phyloP scores from a whole-genome alignment of 2,329 filamentous ascomycete species.

The Penicillium decumbens region DNA sequence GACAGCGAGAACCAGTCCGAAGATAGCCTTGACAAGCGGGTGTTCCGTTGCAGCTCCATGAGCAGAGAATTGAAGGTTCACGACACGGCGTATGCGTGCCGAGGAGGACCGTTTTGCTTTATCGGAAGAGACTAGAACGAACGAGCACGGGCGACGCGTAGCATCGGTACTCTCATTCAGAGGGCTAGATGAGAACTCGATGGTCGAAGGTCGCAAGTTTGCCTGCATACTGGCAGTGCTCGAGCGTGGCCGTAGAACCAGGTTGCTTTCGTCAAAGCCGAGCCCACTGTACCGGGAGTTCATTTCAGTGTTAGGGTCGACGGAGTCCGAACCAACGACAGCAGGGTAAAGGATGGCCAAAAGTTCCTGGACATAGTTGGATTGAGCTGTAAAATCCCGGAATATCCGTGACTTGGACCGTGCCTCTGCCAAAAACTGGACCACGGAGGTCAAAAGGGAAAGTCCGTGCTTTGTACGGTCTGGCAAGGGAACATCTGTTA shows the following conservation, averaged over 20 bases:
- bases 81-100: slow-evolving; percentile 59
- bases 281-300: slow-evolving; percentile 74
- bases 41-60: slow-evolving; percentile 54
- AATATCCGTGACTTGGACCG: slow-evolving; percentile 73
- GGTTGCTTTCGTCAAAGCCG: slow-evolving; percentile 79
- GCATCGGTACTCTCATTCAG: slow-evolving; percentile 53
- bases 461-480: slow-evolving; percentile 14
- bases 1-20: slow-evolving; percentile 72
- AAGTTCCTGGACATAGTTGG: slow-evolving; percentile 75
- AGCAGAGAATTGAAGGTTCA: slow-evolving; percentile 55
- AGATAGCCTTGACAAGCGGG: slow-evolving; percentile 67
- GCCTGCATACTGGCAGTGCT: slow-evolving; percentile 50
- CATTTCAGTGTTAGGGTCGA: slow-evolving; percentile 81
- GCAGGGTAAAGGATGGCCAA: slow-evolving; percentile 79
- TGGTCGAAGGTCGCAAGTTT: slow-evolving; percentile 68
- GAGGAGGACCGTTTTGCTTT: slow-evolving; percentile 56
- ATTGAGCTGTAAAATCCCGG: slow-evolving; percentile 73
- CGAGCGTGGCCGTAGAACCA: slow-evolving; percentile 72
- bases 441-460: slow-evolving; percentile 67
- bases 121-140: slow-evolving; percentile 76
- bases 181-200: slow-evolving; percentile 47
- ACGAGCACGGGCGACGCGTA: slow-evolving; percentile 70
- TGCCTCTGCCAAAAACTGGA: slow-evolving; percentile 73
- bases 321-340: slow-evolving; percentile 77
- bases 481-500: slow-evolving; percentile 6